Evolutionary conservation across 108 stramenopile genomes (phyloP), one percentile per base, ranked within the genome.

Genomic region (Halocafeteria seosinensis): DNA sequence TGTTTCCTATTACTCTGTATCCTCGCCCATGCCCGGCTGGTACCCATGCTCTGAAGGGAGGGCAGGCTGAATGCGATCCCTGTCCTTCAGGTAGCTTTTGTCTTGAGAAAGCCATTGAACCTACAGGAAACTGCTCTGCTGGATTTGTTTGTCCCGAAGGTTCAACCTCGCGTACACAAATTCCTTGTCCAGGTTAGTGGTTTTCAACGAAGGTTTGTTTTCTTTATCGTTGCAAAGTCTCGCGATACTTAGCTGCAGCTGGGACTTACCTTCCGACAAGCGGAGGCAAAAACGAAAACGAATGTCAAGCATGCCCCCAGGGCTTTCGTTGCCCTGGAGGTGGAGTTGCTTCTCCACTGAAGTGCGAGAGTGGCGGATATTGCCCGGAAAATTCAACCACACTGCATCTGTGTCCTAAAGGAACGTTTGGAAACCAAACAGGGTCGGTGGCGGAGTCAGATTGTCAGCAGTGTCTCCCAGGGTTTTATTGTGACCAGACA

Each of bases 81-180:
- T 58, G 76, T 23, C 50, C 50, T 23, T 58, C 71, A 33, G 78
- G 78, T 0, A 73, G 51, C 34, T 80, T 76, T 47, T 63, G 74
- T 17, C 34, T 37, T 25, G 66, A 38, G 0, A 58, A 64, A 13
- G 1, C 68, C n/a, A 71, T 34, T 37, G 35, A 35, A 13, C 29
- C 72, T n/a, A 47, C 74, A 1, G 74, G 33, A 1, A 30, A 34
- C 3, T 80, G 78, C 31, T 31, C 37, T 0, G 34, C 71, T 2
- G 78, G 78, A 2, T 71, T 71, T 60, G 78, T 62, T 37, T 80
- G 79, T 29, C 73, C 69, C 25, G 37, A 63, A 2, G 69, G 68
- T 21, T 76, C 75, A 2, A 60, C 69, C 27, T 50, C 60, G 21
- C 67, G 67, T 27, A 26, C 30, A 0, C 37, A 75, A 69, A 61